These are phyloP conservation scores for Colletotrichum brevisporum DNA, from an alignment of 2,329 filamentous ascomycete genomes.

Conservation along the genomic window DNA sequence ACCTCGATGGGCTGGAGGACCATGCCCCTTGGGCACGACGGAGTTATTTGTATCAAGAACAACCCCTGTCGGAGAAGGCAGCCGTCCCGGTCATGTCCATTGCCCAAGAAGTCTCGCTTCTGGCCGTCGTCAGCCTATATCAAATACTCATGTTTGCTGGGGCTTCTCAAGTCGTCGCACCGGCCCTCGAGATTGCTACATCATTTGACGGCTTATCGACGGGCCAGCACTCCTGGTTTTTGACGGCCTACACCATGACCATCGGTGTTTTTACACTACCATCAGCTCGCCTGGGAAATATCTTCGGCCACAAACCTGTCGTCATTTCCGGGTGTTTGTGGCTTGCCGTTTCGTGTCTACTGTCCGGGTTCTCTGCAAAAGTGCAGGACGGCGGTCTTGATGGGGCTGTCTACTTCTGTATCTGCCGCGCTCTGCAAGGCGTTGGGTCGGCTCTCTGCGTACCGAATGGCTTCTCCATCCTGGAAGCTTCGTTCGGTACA, in stretches of 20 bases:
- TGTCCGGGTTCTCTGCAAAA: slow-evolving; percentile 58
- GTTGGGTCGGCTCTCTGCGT: slow-evolving; percentile 69
- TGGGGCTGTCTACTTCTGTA: slow-evolving; percentile 58
- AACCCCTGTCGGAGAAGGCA: background rate
- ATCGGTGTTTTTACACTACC: slow-evolving; percentile 71
- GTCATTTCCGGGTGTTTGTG: slow-evolving; percentile 68
- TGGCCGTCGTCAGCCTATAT: slow-evolving; percentile 5
- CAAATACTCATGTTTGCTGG: slow-evolving; percentile 20
- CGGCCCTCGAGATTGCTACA: slow-evolving; percentile 4
- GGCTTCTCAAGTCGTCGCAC: slow-evolving; percentile 14
- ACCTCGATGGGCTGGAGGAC: background rate
- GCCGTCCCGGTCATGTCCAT: background rate
- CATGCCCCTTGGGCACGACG: background rate
- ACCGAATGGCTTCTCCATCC: slow-evolving; percentile 69
- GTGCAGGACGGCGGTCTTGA: slow-evolving; percentile 41
- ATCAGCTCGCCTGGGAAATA: slow-evolving; percentile 69
- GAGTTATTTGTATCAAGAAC: background rate
- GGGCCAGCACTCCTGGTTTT: slow-evolving; percentile 67
- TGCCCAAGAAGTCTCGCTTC: slow-evolving; percentile 8
- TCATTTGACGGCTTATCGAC: slow-evolving; percentile 8
- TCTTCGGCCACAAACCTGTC: slow-evolving; percentile 70
- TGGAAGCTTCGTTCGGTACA: slow-evolving; percentile 64
- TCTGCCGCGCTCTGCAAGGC: slow-evolving; percentile 64
- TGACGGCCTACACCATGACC: slow-evolving; percentile 70
- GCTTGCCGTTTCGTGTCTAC: slow-evolving; percentile 67